A percentile compares a stretch with the other conserved stretches of the same genome.
Conservation (phyloP, 192 early-diverging fungal genomes). For the Diversispora epigaea region DNA sequence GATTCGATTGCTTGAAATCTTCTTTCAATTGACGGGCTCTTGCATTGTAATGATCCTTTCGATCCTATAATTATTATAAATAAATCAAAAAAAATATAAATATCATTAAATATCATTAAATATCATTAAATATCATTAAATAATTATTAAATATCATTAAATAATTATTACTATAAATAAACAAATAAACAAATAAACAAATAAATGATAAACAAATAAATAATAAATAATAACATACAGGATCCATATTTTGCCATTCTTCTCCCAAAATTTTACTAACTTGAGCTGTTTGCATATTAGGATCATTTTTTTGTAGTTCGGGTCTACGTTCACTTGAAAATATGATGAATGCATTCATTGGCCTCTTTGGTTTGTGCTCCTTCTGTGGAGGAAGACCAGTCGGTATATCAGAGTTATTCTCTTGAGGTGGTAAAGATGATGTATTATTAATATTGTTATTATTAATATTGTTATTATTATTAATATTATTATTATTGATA, state of each 20-base stretch:
- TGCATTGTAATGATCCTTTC: conserved; percentile 55
- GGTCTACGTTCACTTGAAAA: conserved; percentile 66
- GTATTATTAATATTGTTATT: too few relatives aligned
- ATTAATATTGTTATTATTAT: too few relatives aligned
- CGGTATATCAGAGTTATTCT: conserved; percentile 13
- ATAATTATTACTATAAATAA: background rate
- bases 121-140: too few relatives aligned
- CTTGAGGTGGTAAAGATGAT: conserved; percentile 17
- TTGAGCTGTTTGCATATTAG: conserved; percentile 59
- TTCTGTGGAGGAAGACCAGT: conserved; percentile 33
- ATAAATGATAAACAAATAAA: background rate
- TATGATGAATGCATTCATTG: conserved; percentile 68
- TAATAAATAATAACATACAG: background rate
- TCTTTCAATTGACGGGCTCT: conserved; percentile 61
- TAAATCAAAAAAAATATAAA: background rate
- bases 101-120: too few relatives aligned
- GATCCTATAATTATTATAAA: conserved; percentile 38
- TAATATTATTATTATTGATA: too few relatives aligned
- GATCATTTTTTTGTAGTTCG: conserved; percentile 58
- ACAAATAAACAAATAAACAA: background rate
- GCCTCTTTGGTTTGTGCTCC: conserved; percentile 53
- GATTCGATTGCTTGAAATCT: conserved; percentile 55
- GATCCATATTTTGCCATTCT: conserved; percentile 60
- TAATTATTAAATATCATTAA: too few relatives aligned
- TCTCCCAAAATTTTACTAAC: conserved; percentile 66